Evolutionary conservation across 169 alveolate genomes (phyloP), one percentile per base, ranked within the genome.

Genomic region (Plasmodium malariae): DNA sequence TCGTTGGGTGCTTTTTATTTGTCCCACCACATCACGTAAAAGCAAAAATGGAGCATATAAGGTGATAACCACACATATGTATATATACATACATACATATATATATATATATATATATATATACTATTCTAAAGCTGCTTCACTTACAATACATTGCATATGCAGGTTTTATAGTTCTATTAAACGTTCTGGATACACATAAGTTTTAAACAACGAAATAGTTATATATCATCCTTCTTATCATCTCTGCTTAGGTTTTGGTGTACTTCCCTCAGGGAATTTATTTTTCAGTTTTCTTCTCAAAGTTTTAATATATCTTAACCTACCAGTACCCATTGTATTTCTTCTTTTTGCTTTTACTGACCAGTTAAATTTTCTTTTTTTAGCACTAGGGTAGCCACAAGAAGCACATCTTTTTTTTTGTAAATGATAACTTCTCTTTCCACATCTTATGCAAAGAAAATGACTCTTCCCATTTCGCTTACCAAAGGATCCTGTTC

Each of bases 401-500:
- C 99, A 98, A n/a, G 99, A 94, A 87, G 99, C 99, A 92, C 99
- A 98, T 65, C 96, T 95, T 86, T 96, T 94, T 96, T 98, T 98
- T 94, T 97, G 98, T 85, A 94, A 94, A 97, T 98, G 99, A 93
- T 95, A 98, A 48, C 99, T 94, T 86, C 98, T 95, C 63, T 96
- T 92, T 48, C 99, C 99, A 93, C 99, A 98, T 86, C 99, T 96
- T 89, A 98, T 95, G 96, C 99, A 98, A 89, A 97, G 95, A 73
- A 97, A 96, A 95, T 98, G 99, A 86, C 99, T 97, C 93, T 98
- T 97, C 89, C 98, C 97, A 96, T 98, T 97, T 92, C 98, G 97
- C 88, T 96, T 96, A 93, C 99, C 99, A 93, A 96, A 96, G 63
- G 99, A 95, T 36, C 99, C 98, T 69, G 99, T 98, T 55, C 99